Conservation (phyloP, 495 filamentous ascomycete genomes). For the Neurospora sp. region DNA sequence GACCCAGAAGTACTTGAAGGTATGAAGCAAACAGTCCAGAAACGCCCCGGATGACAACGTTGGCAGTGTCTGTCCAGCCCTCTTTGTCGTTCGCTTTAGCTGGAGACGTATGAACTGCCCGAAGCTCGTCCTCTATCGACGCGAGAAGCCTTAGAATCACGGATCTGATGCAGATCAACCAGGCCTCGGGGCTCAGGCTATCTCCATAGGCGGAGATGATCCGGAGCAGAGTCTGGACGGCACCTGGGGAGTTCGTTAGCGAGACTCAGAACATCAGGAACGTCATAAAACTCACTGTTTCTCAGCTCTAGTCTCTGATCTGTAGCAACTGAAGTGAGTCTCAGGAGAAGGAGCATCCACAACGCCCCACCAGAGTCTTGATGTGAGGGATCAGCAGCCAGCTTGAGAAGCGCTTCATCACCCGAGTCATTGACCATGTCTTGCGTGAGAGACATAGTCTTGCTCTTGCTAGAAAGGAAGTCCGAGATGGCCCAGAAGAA, state of each 20-base stretch:
- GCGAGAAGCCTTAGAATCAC: slow-evolving; percentile 69
- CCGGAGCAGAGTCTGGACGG: slow-evolving; percentile 78
- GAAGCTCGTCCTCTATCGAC: slow-evolving; percentile 40
- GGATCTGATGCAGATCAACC: slow-evolving; percentile 71
- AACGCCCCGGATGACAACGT: slow-evolving; percentile 60
- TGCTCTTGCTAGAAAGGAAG: slow-evolving; percentile 50
- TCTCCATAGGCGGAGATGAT: slow-evolving; percentile 90
- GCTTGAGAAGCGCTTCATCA: slow-evolving; percentile 37
- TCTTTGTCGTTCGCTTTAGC: slow-evolving; percentile 30
- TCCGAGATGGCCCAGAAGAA: slow-evolving; percentile 95
- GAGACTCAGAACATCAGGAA: not conserved
- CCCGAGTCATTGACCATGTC: slow-evolving; percentile 40
- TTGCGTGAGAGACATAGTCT: slow-evolving; percentile 35
- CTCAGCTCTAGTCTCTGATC: slow-evolving; percentile 77
- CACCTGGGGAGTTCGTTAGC: slow-evolving; percentile 32
- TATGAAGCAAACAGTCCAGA: slow-evolving; percentile 59
- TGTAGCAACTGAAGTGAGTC: slow-evolving; percentile 64
- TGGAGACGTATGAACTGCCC: slow-evolving; percentile 12
- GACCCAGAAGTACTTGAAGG: slow-evolving; percentile 47
- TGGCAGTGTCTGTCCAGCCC: slow-evolving; percentile 69
- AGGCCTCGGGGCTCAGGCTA: slow-evolving; percentile 64
- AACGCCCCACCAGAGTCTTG: slow-evolving; percentile 50
- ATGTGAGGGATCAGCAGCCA: slow-evolving; percentile 40
- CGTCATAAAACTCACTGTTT: slow-evolving; percentile 48
- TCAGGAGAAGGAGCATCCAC: slow-evolving; percentile 76